Base-by-base conservation (phyloP, 768 basidiomycete genomes). In the Amanita rubescens region DNA sequence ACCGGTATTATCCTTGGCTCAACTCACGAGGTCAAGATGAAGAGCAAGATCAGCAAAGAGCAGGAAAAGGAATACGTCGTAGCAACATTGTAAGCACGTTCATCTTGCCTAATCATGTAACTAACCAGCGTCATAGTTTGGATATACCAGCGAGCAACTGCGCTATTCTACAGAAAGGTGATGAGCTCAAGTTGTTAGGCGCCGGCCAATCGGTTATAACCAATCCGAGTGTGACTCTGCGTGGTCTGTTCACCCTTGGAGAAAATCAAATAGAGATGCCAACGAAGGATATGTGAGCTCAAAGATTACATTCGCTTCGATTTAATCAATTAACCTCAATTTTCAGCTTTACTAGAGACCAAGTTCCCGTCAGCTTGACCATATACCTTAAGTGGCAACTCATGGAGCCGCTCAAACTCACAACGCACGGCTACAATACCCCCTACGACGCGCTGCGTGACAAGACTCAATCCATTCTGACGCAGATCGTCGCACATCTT, bases 231-330 rank as follows among this genome's bases (percentile, higher is more conserved):
- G 84, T 91, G 43, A 90, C 89, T 2, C 69, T 91, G 4, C 85
- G 89, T 53, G 87, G 87, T 3, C 60, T 91, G 17, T 91, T 81
- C 66, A 88, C 90, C 1, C 76, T 87, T 2, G 89, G 89, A 25
- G 90, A 91, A 65, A 89, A 87, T 60, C 89, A 91, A 65, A 65
- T 88, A 25, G 89, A 90, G 64, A 86, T 90, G 84, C 88, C 89
- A 3, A 90, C 88, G 7, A 90, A 90, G 67, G 87, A 90, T 58
- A 90, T 90, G 86, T 85, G 59, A 59, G 84, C 69, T 35, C 43
- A 19, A 12, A 17, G 14, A 14, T 42, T 9, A 37, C 22, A 1
- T 7, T 20, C 41, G 17, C 30, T 41, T 27, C 9, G 8, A 11
- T 5, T 22, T 34, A 8, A 41, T 17, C 53, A 46, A 35, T 44